A percentile compares a stretch with the other conserved stretches of the same genome.
Conservation (phyloP, 371 early-diverging fungal genomes). For the Syncephalastrum racemosum region DNA sequence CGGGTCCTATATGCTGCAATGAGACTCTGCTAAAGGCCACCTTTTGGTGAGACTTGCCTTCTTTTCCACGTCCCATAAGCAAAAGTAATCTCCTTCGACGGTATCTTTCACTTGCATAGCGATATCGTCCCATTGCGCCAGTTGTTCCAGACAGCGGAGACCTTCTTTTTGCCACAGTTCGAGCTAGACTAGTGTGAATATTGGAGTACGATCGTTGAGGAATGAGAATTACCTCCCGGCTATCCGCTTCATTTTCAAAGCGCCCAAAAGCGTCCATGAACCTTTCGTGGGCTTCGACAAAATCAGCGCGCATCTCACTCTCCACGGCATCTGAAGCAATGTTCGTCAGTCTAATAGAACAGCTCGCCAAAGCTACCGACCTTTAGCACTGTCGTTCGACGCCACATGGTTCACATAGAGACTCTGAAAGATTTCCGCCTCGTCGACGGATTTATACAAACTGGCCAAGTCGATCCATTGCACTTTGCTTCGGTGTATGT, state of each 20-base stretch:
- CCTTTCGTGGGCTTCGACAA: slow-evolving; percentile 49
- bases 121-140: slow-evolving; percentile 66
- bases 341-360: too few relatives aligned
- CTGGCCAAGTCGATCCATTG: slow-evolving; percentile 63
- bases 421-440: slow-evolving; percentile 61
- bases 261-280: slow-evolving; percentile 45
- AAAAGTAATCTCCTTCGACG: slow-evolving; percentile 36
- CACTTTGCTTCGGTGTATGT: slow-evolving; percentile 9
- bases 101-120: slow-evolving; percentile 40
- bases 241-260: slow-evolving; percentile 33
- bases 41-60: slow-evolving; percentile 18
- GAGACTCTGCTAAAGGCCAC: background rate
- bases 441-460: slow-evolving; percentile 62
- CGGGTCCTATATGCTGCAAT: slow-evolving; percentile 23
- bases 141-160: slow-evolving; percentile 59
- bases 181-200: background rate
- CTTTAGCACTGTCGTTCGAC: slow-evolving; percentile 37
- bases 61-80: slow-evolving; percentile 55
- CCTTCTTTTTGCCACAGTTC: slow-evolving; percentile 54
- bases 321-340: slow-evolving; percentile 49
- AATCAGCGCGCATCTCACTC: slow-evolving; percentile 61
- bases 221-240: slow-evolving; percentile 31
- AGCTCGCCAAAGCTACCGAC: slow-evolving; percentile 11
- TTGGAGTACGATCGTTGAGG: too few relatives aligned
- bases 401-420: slow-evolving; percentile 58